Evolutionary conservation across 306 rosid genomes (phyloP).

Genomic region (Vigna unguiculata): DNA sequence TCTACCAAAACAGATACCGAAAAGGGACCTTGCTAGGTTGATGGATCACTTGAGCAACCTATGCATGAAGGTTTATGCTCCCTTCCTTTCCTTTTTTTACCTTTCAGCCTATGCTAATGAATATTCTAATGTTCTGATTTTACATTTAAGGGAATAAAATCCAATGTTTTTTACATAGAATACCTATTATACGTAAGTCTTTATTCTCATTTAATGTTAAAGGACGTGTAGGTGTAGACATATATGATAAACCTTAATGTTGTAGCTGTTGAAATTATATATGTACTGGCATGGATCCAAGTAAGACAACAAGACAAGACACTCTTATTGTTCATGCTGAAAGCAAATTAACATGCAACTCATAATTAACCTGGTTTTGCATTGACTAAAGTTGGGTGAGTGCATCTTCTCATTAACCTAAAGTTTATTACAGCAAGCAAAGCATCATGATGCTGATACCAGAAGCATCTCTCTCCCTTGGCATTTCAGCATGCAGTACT

Average conservation of each 20-base stretch:
- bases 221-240: not conserved
- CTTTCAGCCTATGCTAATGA: slow-evolving; percentile 16
- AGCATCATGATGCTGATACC: slow-evolving; percentile 28
- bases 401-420: not conserved
- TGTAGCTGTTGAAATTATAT: not conserved
- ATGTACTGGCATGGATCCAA: slow-evolving; percentile 2
- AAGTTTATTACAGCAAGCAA: slow-evolving; percentile 12
- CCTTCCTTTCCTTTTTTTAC: not conserved
- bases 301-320: slow-evolving; percentile 19
- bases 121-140: slow-evolving; percentile 35
- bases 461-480: slow-evolving; percentile 30
- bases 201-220: not conserved
- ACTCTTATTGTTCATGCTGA: slow-evolving; percentile 20
- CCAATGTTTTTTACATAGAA: not conserved
- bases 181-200: not conserved
- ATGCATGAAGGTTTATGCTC: slow-evolving; percentile 14
- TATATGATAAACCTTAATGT: not conserved
- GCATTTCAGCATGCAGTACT: slow-evolving; percentile 30
- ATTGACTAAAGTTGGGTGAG: slow-evolving; percentile 13
- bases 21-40: slow-evolving; percentile 9
- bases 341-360: slow-evolving; percentile 31
- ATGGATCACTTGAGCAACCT: slow-evolving; percentile 22
- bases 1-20: not conserved
- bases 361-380: not conserved
- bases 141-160: not conserved